Base-by-base conservation (phyloP, 345 rosid species). In the Lagerstroemia speciosa region DNA sequence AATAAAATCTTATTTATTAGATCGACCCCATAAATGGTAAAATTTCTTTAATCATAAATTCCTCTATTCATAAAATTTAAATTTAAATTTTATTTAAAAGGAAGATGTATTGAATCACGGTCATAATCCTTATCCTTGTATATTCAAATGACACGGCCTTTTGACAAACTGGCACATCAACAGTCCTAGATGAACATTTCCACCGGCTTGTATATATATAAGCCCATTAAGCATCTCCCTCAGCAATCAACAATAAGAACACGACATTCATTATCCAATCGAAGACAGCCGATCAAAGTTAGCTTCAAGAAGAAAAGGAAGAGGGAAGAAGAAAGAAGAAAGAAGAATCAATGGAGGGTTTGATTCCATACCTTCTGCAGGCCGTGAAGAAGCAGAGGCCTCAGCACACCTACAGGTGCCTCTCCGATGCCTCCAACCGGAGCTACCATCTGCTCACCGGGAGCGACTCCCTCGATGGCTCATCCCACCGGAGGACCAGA, bases 311-410 rank as follows among this genome's bases (percentile, higher is more conserved):
- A 16, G 46, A 41, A 3, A 16, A 9, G 46, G 20, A 30, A 12
- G 57, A 16, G 20, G 38, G 7, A 29, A 48, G 15, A 68, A 34
- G 31, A 57, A 10, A 38, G 10, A 38, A 38, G 10, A 38, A 37
- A 41, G 63, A 36, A 12, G n/a, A 7, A 2, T 43, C 3, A 2
- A 87, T 87, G 97, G 97, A 90, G 71, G 97, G 97, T 26, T 73
- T 88, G 41, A 88, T 88, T 69, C 94, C 97, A 15, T 88, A 52
- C 61, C 61, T 88, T 26, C 62, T 88, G 41, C 87, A 75, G 61
- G 87, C 83, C 33, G 65, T 86, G 65, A 83, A 71, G 76, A 76
- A 76, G 53, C 77, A 67, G 30, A 76, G 6, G 66, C 77, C 75
- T 65, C 70, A 71, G 6, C 34, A 62, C 1, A 70, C 38, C 70